phyloP scores from a whole-genome alignment of 1,139 yeast species.

The Zygoascus hellenicus region DNA sequence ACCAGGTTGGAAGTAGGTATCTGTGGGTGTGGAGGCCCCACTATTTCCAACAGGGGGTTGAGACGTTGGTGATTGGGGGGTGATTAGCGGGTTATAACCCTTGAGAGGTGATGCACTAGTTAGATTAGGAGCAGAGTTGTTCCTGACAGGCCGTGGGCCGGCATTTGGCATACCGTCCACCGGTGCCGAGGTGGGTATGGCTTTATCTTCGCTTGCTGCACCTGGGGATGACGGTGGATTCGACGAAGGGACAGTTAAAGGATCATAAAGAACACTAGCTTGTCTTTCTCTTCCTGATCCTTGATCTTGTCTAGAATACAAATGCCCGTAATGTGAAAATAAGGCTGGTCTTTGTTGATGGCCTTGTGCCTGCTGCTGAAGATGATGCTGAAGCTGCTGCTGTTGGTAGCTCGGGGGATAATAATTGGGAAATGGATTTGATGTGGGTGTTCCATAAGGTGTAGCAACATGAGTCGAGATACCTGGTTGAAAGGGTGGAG shows the following conservation, averaged over 20 bases:
- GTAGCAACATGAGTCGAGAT: background rate
- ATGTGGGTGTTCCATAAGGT: background rate
- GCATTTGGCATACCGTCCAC: background rate
- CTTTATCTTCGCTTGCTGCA: background rate
- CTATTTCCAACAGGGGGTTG: constrained; percentile 1
- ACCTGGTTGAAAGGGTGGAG: constrained; percentile 7
- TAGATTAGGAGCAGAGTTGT: background rate
- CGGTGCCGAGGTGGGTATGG: constrained; percentile 6
- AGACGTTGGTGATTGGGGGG: constrained; percentile 2
- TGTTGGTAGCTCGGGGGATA: constrained; percentile 3
- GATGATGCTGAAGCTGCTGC: constrained; percentile 5
- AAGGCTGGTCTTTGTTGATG: constrained; percentile 9
- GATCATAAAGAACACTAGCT: constrained; percentile 27
- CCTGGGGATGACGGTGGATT: constrained; percentile 2
- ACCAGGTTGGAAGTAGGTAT: constrained; percentile 5
- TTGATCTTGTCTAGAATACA: constrained; percentile 2
- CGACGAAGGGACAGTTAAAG: constrained; percentile 16
- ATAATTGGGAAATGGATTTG: constrained; percentile 1
- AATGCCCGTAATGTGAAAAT: constrained; percentile 9
- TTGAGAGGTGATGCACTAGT: constrained; percentile 1
- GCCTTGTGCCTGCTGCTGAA: constrained; percentile 6
- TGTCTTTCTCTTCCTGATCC: constrained; percentile 24
- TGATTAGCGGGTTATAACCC: background rate
- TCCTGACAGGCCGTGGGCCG: background rate
- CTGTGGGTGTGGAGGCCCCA: constrained; percentile 4